Percentiles rank a stretch among this genome's conserved stretches.
Conservation (phyloP, 306 rosid genomes). For the Quercus mongolica region DNA sequence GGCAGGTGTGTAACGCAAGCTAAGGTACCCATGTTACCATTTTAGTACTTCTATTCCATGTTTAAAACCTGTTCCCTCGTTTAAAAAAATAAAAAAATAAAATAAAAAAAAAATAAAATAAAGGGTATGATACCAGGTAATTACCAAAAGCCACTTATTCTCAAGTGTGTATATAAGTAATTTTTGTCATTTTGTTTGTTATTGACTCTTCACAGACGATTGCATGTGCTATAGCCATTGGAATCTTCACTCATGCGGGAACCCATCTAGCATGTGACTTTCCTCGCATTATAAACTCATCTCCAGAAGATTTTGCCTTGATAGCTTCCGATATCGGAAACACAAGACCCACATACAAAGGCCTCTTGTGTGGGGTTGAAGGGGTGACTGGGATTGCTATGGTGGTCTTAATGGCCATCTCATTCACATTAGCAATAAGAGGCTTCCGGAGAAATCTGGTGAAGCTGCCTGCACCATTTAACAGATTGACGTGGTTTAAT, state of each 20-base stretch:
- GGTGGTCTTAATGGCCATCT: conserved; percentile 66
- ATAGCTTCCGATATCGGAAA: conserved; percentile 57
- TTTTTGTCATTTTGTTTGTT: neutral
- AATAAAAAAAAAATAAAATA: too few species aligned
- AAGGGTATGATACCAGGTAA: too few species aligned
- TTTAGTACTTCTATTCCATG: neutral
- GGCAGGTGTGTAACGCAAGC: too few species aligned
- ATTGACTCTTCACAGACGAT: conserved; percentile 43
- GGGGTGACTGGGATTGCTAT: conserved; percentile 78
- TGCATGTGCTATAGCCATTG: conserved; percentile 67
- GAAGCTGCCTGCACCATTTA: conserved; percentile 66
- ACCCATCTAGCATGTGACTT: conserved; percentile 81
- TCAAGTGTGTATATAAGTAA: neutral
- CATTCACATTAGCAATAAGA: conserved; percentile 70
- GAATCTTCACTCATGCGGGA: conserved; percentile 63
- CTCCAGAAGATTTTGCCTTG: conserved; percentile 49
- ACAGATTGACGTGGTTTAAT: conserved; percentile 82
- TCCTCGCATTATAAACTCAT: conserved; percentile 57
- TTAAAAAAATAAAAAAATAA: too few species aligned
- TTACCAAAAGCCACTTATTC: neutral
- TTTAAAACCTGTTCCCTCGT: too few species aligned
- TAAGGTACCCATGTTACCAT: too few species aligned
- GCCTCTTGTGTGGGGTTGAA: conserved; percentile 53
- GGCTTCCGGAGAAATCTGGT: conserved; percentile 65
- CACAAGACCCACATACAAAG: conserved; percentile 49